phyloP scores from a whole-genome alignment of 371 early-diverging fungal species.

The Mucor circinelloides region DNA sequence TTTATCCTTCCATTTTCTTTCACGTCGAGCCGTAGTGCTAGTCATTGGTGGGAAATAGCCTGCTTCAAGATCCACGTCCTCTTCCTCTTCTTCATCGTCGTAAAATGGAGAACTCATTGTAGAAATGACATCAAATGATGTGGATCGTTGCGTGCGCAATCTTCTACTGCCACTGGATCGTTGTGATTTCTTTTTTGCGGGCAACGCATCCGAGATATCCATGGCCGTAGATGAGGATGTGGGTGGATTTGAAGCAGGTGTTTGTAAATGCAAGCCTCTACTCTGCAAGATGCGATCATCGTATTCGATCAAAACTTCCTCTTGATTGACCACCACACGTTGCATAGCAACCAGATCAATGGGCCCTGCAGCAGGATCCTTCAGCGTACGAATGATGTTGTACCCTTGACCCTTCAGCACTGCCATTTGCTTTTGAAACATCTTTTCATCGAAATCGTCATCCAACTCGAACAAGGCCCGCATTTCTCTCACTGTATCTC shows the following conservation, averaged over 20 bases:
- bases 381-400: slow-evolving; percentile 75
- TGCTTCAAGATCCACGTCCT: background rate
- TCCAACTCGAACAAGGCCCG: slow-evolving; percentile 68
- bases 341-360: slow-evolving; percentile 60
- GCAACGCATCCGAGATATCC: slow-evolving; percentile 8
- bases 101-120: slow-evolving; percentile 9
- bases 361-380: slow-evolving; percentile 58
- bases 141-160: slow-evolving; percentile 40
- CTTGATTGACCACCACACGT: slow-evolving; percentile 58
- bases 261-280: slow-evolving; percentile 4
- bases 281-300: slow-evolving; percentile 28
- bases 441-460: slow-evolving; percentile 75
- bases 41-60: background rate
- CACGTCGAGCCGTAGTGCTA: background rate
- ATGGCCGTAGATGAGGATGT: background rate
- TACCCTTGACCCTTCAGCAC: slow-evolving; percentile 88
- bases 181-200: background rate
- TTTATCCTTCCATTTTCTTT: slow-evolving; percentile 19
- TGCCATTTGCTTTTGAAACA: slow-evolving; percentile 82
- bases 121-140: slow-evolving; percentile 37
- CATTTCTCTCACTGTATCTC: slow-evolving; percentile 68
- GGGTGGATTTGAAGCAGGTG: background rate
- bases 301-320: slow-evolving; percentile 53
- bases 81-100: slow-evolving; percentile 3
- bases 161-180: slow-evolving; percentile 7